Base-by-base conservation (phyloP, 2,329 filamentous ascomycete genomes). In the Grosmannia clavigera region DNA sequence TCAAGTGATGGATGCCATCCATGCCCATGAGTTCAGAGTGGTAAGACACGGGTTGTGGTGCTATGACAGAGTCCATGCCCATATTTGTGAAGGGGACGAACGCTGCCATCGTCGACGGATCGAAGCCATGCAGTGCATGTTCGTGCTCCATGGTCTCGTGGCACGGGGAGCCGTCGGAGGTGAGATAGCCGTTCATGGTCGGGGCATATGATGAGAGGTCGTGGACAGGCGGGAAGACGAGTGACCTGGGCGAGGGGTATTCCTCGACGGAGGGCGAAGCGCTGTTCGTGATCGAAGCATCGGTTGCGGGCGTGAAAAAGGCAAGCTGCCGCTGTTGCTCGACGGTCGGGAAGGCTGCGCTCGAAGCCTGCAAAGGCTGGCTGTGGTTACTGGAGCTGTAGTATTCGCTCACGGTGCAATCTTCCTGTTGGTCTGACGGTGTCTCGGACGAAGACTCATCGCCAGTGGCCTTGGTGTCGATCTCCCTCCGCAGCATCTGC, bases 401-500 rank as follows among this genome's bases (percentile, higher is more conserved):
- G 53, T 69, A 70, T 60, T 74, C 70, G 64, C 67, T 70, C 46
- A 67, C 65, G 9, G 61, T 53, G 25, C 59, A 58, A 10, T 69
- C 65, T 11, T 67, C 66, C 51, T 68, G 66, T 3, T 65, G 67
- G 0, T 70, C 68, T 0, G 70, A 67, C 5, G 70, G 69, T 16
- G 68, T 66, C 50, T 74, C 74, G 11, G 72, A 71, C 33, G 65
- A 63, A 5, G 69, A 67, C 58, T 71, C 70, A 61, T 75, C 74
- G 53, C 70, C 70, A 16, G 70, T 70, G 59, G 75, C 73, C 27
- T 72, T 72, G 27, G 75, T 75, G 64, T 80, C 76, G 62, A 77
- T 76, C 59, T 77, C 77, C 60, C 76, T 74, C 53, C 77, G 73
- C 64, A 83, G 83, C 67, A 77, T 80, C 68, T 85, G 83, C 77